Base-by-base conservation (phyloP, 495 filamentous ascomycete genomes). In the Daldinia grandis region DNA sequence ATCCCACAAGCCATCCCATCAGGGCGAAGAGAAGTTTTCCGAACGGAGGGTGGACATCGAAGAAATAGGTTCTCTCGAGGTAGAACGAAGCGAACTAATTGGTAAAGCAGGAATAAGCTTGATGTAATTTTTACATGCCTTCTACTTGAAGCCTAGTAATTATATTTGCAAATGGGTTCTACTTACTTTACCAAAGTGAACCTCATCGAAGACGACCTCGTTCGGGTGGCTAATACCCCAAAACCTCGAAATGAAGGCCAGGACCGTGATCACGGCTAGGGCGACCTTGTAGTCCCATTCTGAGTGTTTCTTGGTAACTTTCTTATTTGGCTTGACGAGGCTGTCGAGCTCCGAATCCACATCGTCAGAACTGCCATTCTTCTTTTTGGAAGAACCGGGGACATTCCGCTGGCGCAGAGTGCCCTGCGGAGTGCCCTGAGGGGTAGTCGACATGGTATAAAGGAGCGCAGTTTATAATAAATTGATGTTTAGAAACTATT, bases 21-120 rank as follows among this genome's bases (percentile, higher is more conserved):
- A 98, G 87, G 62, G 95, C 95, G 76, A 94, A 93, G 53, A 93
- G 87, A 70, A 93, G 90, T 81, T 93, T 94, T 79, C 92, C 95
- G 74, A 99, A 97, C 8, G 95, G 95, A 53, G 95, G 95, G 80
- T 99, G 95, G 49, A 99, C 95, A 85, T 99, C 95, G 87, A 99
- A 99, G 87, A 99, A 99, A 83, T 98, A 99, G 30, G 93, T 98
- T 77, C 93, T 90, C 82, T 98, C 91, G 38, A 99, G 89, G 76
- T 99, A 99, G 81, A 98, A 96, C 14, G 93, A 97, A 62, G 93
- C 94, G 76, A 97, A 97, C 93, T 97, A 78, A 28, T 58, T 14
- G 27, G 35, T 31, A 37, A 30, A 44, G 49, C 19, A 54, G 40
- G 17, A 42, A 63, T 78, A 31, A 77, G 71, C 44, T 40, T 40